Base-by-base conservation (phyloP, 306 rosid genomes). In the Rubus parviflorus region DNA sequence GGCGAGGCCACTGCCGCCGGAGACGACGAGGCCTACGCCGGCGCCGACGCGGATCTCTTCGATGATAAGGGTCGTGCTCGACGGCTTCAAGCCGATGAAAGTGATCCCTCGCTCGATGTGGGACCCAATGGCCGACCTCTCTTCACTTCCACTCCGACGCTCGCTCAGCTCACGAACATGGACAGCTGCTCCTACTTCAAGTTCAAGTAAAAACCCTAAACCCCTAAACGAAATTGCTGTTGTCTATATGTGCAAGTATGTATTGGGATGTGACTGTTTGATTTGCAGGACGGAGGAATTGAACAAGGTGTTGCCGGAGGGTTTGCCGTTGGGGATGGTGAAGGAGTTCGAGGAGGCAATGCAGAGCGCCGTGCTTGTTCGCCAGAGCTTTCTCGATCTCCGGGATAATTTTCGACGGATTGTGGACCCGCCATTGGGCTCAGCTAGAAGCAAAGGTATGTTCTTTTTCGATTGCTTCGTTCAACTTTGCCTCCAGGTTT, bases 311-410 rank as follows among this genome's bases (percentile, higher is more conserved):
- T 82, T 95, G 67, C 97, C 97, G 5, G 98, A 95, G 84, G 97
- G 96, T 57, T 61, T 95, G 83, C 97, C 98, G 2, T 3, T n/a
- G 68, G 97, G 96, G 23, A 88, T 95, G 98, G 78, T 63, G 80
- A 92, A 85, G 79, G 98, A 95, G 92, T 95, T 95, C 20, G 83
- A 95, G 81, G 96, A 92, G 47, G 88, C 98, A 43, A 56, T 84
- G 88, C 87, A 94, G 68, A 83, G 77, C 12, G 87, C 97, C 6
- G 75, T 95, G 72, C 89, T 95, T 38, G 88, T 95, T 80, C 89
- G 98, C 7, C 90, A 81, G 80, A 89, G 92, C 79, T 92, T 95
- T 78, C 84, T 95, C 52, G 97, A 92, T 70, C 93, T 95, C 75
- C 92, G 96, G 14, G 98, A 95, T 71, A 90, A 95, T 75, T 95